A percentile compares a stretch with the other conserved stretches of the same genome.
Evolutionary conservation across 345 rosid species (phyloP).

Genomic region (Lepidium africanum): DNA sequence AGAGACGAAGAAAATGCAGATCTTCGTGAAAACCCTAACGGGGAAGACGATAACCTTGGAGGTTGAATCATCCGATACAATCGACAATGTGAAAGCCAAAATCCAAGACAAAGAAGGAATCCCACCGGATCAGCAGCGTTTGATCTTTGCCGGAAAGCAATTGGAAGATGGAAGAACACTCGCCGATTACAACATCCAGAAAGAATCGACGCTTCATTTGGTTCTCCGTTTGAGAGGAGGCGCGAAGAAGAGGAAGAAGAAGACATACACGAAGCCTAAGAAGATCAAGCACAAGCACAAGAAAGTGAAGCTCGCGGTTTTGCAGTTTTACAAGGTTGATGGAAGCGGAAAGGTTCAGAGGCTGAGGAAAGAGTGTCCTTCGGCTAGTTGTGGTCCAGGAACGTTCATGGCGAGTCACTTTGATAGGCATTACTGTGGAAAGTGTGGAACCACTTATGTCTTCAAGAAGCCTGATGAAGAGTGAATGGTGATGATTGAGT

Average conservation of each 20-base stretch:
- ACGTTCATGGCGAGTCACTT: conserved; percentile 69
- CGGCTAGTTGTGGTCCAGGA: conserved; percentile 54
- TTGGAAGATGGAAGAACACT: conserved; percentile 60
- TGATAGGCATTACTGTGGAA: conserved; percentile 62
- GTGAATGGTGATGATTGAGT: conserved; percentile 11
- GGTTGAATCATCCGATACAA: conserved; percentile 57
- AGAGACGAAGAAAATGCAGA: conserved; percentile 40
- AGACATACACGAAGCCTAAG: conserved; percentile 70
- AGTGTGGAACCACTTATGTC: conserved; percentile 57
- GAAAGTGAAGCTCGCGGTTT: conserved; percentile 61
- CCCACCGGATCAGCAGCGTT: conserved; percentile 58
- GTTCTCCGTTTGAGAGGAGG: conserved; percentile 68
- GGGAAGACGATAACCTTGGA: conserved; percentile 64
- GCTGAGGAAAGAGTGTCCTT: conserved; percentile 64
- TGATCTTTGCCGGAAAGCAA: conserved; percentile 63
- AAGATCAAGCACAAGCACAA: conserved; percentile 62
- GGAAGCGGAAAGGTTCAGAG: conserved; percentile 57
- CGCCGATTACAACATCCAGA: conserved; percentile 72
- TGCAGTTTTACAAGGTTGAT: conserved; percentile 60
- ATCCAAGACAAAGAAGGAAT: conserved; percentile 72
- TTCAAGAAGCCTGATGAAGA: conserved; percentile 55
- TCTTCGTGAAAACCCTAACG: conserved; percentile 70
- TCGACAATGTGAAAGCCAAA: conserved; percentile 64
- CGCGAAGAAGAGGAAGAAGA: conserved; percentile 73
- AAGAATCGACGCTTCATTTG: conserved; percentile 62